Evolutionary conservation across 1,139 yeast genomes (phyloP).

Genomic region (Arxiozyma slooffiae): DNA sequence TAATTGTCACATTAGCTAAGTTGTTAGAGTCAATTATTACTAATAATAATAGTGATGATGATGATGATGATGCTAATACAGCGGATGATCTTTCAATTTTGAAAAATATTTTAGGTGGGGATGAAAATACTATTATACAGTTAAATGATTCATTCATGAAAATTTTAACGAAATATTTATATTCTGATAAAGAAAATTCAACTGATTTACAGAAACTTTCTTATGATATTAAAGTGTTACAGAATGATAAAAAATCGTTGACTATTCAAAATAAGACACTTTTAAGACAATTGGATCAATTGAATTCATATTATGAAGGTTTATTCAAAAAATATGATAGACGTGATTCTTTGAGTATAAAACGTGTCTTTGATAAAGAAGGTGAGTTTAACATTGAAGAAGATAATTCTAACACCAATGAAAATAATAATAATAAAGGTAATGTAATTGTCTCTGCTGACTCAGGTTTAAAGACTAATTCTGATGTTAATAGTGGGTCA

Average conservation of each 20-base stretch:
- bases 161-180: conserved; percentile 15
- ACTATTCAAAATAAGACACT: conserved; percentile 17
- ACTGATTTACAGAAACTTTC: conserved; percentile 10
- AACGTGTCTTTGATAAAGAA: conserved; percentile 28
- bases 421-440: not conserved
- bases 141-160: conserved; percentile 19
- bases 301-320: conserved; percentile 21
- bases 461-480: not conserved
- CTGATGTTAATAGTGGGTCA: conserved; percentile 1
- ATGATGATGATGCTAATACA: conserved; percentile 1
- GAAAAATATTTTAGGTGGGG: conserved; percentile 18
- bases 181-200: not conserved
- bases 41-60: conserved; percentile 1
- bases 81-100: conserved; percentile 19
- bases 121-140: conserved; percentile 17
- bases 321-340: conserved; percentile 26
- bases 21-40: conserved; percentile 12
- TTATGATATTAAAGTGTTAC: conserved; percentile 14
- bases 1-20: conserved; percentile 18
- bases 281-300: conserved; percentile 16
- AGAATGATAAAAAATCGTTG: conserved; percentile 15
- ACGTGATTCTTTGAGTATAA: conserved; percentile 25
- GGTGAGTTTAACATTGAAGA: conserved; percentile 10
- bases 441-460: not conserved
- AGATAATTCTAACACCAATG: not conserved